Evolutionary conservation across 164 flowering plant genomes (phyloP), one percentile per base, ranked within the genome.

Genomic region (Magnolia changhungtana): DNA sequence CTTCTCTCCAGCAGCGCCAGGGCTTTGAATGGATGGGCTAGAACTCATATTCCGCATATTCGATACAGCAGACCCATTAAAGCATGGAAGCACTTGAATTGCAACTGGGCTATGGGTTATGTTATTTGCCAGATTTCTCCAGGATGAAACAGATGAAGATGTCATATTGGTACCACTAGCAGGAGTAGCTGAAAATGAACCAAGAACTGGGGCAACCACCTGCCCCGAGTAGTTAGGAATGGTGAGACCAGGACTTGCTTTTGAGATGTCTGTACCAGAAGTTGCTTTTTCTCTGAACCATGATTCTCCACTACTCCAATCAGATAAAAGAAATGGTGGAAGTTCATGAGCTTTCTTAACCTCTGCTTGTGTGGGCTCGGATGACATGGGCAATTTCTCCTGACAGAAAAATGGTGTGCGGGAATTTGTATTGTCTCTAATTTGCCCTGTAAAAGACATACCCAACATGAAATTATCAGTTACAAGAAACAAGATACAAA

Each of bases 231-330:
- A 59, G 68, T 58, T 79, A 49, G 67, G 59, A 21, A 45, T 67
- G 50, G 27, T n/a, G 27, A 63, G 55, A 72, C 51, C 77, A 74
- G 74, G 76, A 78, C 64, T 78, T 67, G 72, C 83, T 72, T 82
- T 85, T 49, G 80, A 78, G 51, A 88, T 79, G 73, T 82, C 87
- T 13, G 80, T 80, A 63, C 85, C 87, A 82, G 80, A 84, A 51
- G 81, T 71, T 72, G 73, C 83, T 77, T 70, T 82, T 68, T 75
- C 86, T 65, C 24, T 76, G 18, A 51, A 72, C 82, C 71, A 76
- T 61, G 68, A 55, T 67, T 74, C 82, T 65, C 73, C 64, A 18
- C 75, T 79, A 64, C n/a, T 71, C 63, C 76, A 78, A 80, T 79
- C 84, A 63, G 77, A 73, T 29, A 72, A 51, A 65, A 66, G 69